Evolutionary conservation across 2,329 filamentous ascomycete species (phyloP).

Genomic region (Drechslerella stenobrocha): DNA sequence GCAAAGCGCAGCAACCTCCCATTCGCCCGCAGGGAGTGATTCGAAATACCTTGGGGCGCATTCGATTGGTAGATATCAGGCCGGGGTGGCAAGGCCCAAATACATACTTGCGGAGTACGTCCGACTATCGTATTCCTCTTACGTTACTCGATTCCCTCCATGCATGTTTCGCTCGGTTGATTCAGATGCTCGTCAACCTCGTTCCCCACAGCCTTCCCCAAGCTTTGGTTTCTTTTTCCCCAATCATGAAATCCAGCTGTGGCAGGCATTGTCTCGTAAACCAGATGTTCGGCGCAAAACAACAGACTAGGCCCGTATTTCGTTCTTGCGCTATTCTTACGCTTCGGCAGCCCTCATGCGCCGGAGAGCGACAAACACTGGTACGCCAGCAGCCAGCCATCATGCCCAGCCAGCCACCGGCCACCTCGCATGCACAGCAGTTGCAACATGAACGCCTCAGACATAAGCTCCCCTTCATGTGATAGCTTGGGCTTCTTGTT

Average conservation of each 20-base stretch:
- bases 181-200: too few species aligned
- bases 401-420: neutral
- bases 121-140: neutral
- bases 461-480: slow-evolving; percentile 1
- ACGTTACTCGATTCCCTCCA: neutral
- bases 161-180: neutral
- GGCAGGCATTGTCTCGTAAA: too few species aligned
- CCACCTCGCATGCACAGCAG: neutral
- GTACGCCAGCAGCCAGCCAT: too few species aligned
- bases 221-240: too few species aligned
- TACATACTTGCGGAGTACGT: too few species aligned
- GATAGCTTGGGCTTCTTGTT: neutral
- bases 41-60: neutral
- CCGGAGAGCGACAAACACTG: too few species aligned
- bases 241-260: too few species aligned
- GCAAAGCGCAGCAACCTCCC: slow-evolving; percentile 8
- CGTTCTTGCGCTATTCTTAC: too few species aligned
- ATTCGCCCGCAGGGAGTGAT: neutral
- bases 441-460: neutral
- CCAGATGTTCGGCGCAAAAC: too few species aligned
- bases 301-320: too few species aligned
- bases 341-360: too few species aligned
- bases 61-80: neutral
- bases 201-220: too few species aligned
- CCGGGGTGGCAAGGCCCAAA: neutral